Base-by-base conservation (phyloP, 2,329 filamentous ascomycete genomes). In the Dactylella cylindrospora region DNA sequence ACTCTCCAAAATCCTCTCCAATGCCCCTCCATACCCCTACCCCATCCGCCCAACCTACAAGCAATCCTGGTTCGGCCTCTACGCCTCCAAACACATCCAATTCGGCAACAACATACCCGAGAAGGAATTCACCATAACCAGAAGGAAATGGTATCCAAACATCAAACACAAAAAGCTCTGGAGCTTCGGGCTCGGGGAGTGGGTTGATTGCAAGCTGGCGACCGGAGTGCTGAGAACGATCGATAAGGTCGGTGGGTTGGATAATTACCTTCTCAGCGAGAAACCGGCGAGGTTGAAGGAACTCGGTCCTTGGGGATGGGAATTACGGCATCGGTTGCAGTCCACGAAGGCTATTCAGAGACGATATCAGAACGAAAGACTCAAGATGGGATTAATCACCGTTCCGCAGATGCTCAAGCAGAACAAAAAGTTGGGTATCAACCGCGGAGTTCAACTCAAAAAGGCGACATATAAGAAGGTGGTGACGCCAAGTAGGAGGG, bases 231-330 rank as follows among this genome's bases (percentile, higher is more conserved):
- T 86, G 68, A 78, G 82, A 70, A 69, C 83, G 28, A 87, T 97
- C 70, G 84, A 88, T 71, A 91, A 90, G 72, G 83, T 85, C 65
- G 91, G 91, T 60, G 90, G 93, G 5, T 78, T 98, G 66, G 93
- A 98, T 73, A 84, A 90, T 70, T 98, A 98, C 75, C 77, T 98
- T 38, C 78, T 95, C 33, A 90, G 89, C 67, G 80, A 83, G 72
- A 93, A 89, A 75, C 77, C 85, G 12, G 80, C 78, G 32, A 81
- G 93, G 66, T 79, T 97, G 70, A 87, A 84, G 76, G 88, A 95
- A 73, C 77, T 98, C 54, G 93, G 93, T 3, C 83, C 91, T 46
- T 85, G 85, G 66, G 93, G 93, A 5, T 98, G 93, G 93, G 82
- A 84, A 68, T 76, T 98, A 70, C 79, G 93, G 66, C 96, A 90